Base-by-base conservation (phyloP, 495 filamentous ascomycete genomes). In the Penicilliopsis zonata region DNA sequence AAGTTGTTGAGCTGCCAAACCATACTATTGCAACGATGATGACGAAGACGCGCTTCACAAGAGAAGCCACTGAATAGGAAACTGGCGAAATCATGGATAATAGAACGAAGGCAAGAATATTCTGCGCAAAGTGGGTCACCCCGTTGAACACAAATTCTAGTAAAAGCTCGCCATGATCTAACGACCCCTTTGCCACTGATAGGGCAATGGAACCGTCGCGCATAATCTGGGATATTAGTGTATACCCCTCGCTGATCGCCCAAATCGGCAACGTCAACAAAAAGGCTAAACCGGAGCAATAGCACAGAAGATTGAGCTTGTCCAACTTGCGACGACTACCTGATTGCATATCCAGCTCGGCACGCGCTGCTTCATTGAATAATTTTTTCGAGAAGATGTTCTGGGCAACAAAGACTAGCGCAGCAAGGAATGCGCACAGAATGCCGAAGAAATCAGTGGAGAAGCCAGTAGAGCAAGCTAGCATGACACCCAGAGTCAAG, bases 311-410 rank as follows among this genome's bases (percentile, higher is more conserved):
- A 46, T 99, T 99, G 18, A 99, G 71, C 54, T 96, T 96, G 57
- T 99, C 90, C 21, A 95, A 67, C 60, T 94, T 96, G 27, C 74
- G 72, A 31, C 59, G 50, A 37, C 67, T 72, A 13, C 52, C 56
- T 18, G 52, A 52, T 18, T 64, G 52, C 2, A 74, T 69, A 13
- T 92, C 79, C 10, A 75, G 70, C 53, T 94, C 86, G 2, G 80
- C 77, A 13, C 70, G 70, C 6, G 85, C 80, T 15, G 81, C 86
- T 53, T 94, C 86, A 51, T 94, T 96, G 69, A 99, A 99, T n/a
- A 99, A 72, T 34, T 84, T 84, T 53, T 99, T 99, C 10, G 88
- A 95, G 43, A 94, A 94, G 35, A 99, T 99, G 49, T 99, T 99
- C 50, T 99, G 90, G 0, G 86, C 93, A 10, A 99, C 90, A 50